Conservation (phyloP, 2,329 filamentous ascomycete species). For the Trichoderma atroviride region DNA sequence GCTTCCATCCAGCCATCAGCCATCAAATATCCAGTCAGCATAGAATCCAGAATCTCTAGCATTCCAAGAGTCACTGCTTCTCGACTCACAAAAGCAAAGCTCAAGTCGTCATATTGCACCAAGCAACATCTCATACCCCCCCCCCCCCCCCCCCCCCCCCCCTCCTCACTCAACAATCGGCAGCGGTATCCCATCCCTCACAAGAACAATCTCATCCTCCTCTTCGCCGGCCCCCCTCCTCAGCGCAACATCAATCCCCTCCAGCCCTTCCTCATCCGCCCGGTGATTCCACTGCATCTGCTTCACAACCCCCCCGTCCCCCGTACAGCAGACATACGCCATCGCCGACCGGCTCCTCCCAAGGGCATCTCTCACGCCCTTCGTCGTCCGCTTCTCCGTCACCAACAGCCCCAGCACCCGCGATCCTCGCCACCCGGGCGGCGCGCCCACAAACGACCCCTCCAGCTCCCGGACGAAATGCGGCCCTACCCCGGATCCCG, state of each 20-base stretch:
- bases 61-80: neutral
- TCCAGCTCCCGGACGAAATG: conserved; percentile 72
- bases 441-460: conserved; percentile 75
- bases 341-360: conserved; percentile 69
- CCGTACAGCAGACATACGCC: conserved; percentile 66
- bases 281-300: conserved; percentile 75
- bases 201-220: conserved; percentile 11
- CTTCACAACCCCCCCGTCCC: conserved; percentile 55
- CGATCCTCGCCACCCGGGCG: conserved; percentile 68
- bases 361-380: conserved; percentile 75
- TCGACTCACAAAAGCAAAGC: neutral
- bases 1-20: neutral
- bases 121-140: too few relatives aligned
- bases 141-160: too few relatives aligned
- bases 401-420: conserved; percentile 73
- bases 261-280: conserved; percentile 64
- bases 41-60: neutral
- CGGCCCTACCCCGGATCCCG: conserved; percentile 53
- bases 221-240: conserved; percentile 42
- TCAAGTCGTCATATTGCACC: neutral
- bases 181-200: conserved; percentile 13
- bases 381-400: conserved; percentile 70
- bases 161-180: neutral
- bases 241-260: conserved; percentile 58
- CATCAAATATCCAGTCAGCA: neutral